Conservation (phyloP, 257 asterid genomes). For the Anisodus tanguticus region DNA sequence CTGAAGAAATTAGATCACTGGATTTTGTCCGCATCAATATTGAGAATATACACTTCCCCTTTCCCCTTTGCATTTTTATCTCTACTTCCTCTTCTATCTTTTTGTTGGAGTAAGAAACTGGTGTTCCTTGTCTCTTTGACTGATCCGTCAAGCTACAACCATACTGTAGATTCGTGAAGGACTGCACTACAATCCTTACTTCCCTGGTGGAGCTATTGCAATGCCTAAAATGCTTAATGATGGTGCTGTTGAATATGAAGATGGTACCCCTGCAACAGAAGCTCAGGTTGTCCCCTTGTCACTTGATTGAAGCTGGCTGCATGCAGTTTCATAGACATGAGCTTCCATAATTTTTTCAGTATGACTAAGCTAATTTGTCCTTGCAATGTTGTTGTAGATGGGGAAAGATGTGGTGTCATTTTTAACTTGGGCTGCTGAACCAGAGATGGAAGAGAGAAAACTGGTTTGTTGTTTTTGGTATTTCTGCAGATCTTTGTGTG, state of each 20-base stretch:
- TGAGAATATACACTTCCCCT: neutral
- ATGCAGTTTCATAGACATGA: neutral
- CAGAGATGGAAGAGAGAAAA: slow-evolving; percentile 83
- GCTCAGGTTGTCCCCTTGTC: slow-evolving; percentile 57
- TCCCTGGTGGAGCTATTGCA: slow-evolving; percentile 83
- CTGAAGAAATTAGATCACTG: neutral
- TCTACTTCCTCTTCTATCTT: neutral
- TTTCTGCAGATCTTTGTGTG: neutral
- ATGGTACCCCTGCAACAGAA: slow-evolving; percentile 81
- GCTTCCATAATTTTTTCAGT: neutral
- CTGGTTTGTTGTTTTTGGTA: slow-evolving; percentile 50
- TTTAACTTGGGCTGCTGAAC: slow-evolving; percentile 83
- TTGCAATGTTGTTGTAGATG: slow-evolving; percentile 47
- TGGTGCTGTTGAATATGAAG: slow-evolving; percentile 79
- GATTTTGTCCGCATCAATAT: neutral
- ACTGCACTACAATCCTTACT: slow-evolving; percentile 74
- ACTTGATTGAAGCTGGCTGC: neutral
- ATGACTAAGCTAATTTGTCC: slow-evolving; percentile 5
- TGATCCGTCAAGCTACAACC: neutral
- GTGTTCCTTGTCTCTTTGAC: neutral
- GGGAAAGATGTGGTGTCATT: slow-evolving; percentile 74
- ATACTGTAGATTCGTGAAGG: slow-evolving; percentile 65
- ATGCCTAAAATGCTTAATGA: slow-evolving; percentile 85
- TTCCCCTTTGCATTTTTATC: neutral
- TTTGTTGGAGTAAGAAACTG: neutral